Conservation (phyloP, 129 eudicot genomes). For the Lactuca sativa region DNA sequence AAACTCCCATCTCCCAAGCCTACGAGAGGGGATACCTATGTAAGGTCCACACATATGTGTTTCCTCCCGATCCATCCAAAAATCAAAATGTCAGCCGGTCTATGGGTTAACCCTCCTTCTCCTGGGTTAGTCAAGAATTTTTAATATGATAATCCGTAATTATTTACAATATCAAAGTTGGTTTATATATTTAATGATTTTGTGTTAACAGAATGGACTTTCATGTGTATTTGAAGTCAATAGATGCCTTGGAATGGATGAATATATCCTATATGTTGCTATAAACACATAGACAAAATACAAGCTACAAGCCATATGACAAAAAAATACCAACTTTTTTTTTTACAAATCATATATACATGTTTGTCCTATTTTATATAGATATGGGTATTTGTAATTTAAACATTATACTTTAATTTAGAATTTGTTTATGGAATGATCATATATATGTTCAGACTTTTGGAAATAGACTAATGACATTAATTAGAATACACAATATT, state of each 20-base stretch:
- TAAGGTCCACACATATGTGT: too few relatives aligned
- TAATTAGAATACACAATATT: not conserved
- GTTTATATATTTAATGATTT: not conserved
- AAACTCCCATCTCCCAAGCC: too few relatives aligned
- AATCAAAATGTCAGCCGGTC: too few relatives aligned
- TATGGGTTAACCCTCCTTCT: too few relatives aligned
- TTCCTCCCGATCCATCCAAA: too few relatives aligned
- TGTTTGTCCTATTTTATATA: not conserved
- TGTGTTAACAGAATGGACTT: not conserved
- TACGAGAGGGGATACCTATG: too few relatives aligned
- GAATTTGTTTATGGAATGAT: not conserved
- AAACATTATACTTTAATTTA: not conserved
- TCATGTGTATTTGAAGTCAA: constrained; percentile 25
- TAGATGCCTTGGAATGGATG: constrained; percentile 32
- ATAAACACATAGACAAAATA: constrained; percentile 28
- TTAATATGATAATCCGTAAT: too few relatives aligned
- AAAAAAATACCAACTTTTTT: constrained; percentile 16
- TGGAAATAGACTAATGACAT: not conserved
- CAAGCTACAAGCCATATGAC: constrained; percentile 34
- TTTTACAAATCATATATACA: not conserved
- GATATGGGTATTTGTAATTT: too few relatives aligned
- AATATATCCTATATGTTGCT: not conserved
- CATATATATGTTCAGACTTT: not conserved
- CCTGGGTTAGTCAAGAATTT: too few relatives aligned
- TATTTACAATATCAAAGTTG: not conserved